phyloP scores from a whole-genome alignment of 176 grass and related monocot genomes.

The barley (Hordeum vulgare) region DNA sequence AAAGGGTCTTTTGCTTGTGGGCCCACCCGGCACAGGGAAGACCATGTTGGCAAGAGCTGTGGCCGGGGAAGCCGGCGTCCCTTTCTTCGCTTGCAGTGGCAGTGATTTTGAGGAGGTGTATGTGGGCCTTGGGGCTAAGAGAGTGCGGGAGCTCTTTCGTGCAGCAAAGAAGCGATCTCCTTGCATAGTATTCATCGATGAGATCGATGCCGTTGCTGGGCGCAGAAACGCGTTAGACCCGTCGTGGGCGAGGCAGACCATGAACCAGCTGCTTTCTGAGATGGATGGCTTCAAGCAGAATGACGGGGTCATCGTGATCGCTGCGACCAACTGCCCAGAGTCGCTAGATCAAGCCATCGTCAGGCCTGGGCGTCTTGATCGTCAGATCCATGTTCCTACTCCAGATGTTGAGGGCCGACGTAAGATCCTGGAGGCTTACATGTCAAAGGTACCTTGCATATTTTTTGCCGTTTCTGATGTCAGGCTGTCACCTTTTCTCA shows the following conservation, averaged over 20 bases:
- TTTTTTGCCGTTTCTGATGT: not conserved
- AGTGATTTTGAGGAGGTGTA: not conserved
- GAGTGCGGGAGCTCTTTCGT: not conserved
- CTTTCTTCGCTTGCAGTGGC: not conserved
- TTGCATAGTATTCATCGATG: not conserved
- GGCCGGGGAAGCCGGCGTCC: not conserved
- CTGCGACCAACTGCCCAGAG: conserved; percentile 76
- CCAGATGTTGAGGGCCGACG: conserved; percentile 75
- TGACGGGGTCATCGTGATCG: conserved; percentile 75
- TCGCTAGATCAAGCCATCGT: conserved; percentile 32
- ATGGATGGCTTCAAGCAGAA: conserved; percentile 87
- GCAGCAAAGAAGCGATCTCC: not conserved
- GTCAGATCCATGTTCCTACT: conserved; percentile 73
- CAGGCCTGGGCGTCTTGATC: conserved; percentile 77
- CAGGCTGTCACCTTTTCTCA: not conserved
- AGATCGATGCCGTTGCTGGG: not conserved
- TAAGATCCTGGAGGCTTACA: conserved; percentile 72
- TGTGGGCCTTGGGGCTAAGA: not conserved
- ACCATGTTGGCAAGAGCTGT: not conserved
- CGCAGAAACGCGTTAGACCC: not conserved
- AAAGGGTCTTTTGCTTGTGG: conserved; percentile 79
- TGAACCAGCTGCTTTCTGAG: not conserved
- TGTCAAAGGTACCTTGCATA: conserved; percentile 52
- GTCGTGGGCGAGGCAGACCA: not conserved
- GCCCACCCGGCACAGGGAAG: conserved; percentile 12